Percentiles rank a stretch among this genome's conserved stretches.
Evolutionary conservation across 2,329 filamentous ascomycete species (phyloP).

Genomic region (Ophiostoma perfectum): DNA sequence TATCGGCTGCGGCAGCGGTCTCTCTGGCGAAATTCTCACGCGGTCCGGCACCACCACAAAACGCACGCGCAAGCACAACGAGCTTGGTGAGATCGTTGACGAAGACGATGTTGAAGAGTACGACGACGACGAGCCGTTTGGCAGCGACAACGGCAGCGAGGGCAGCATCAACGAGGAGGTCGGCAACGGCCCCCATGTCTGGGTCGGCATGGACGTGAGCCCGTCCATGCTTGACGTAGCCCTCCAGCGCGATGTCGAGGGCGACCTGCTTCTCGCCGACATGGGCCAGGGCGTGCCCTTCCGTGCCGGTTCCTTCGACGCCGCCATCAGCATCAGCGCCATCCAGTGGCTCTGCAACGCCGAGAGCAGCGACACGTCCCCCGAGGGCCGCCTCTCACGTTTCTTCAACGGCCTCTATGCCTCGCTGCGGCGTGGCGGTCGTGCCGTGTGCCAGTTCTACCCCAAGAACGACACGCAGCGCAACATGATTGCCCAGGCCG

Average conservation of each 20-base stretch:
- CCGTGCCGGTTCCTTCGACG: conserved; percentile 85
- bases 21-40: conserved; percentile 90
- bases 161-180: conserved; percentile 48
- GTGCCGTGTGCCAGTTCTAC: conserved; percentile 96
- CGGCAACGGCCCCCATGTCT: conserved; percentile 80
- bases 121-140: neutral
- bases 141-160: conserved; percentile 18
- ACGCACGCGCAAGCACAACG: conserved; percentile 15
- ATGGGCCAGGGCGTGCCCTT: conserved; percentile 96
- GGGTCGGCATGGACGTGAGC: conserved; percentile 96
- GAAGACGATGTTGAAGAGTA: conserved; percentile 7
- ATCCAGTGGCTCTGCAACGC: conserved; percentile 99
- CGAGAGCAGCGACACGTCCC: conserved; percentile 77
- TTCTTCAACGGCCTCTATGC: conserved; percentile 95
- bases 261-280: conserved; percentile 88
- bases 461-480: conserved; percentile 91
- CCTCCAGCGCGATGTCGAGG: conserved; percentile 83
- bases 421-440: conserved; percentile 71
- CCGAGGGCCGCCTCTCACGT: conserved; percentile 67
- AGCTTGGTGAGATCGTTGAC: neutral
- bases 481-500: conserved; percentile 84
- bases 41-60: conserved; percentile 23
- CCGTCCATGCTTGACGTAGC: conserved; percentile 96
- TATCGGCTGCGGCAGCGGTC: conserved; percentile 89
- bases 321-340: conserved; percentile 87